Evolutionary conservation across 768 basidiomycete species (phyloP).

Genomic region (Phlebiopsis flavidoalba): DNA sequence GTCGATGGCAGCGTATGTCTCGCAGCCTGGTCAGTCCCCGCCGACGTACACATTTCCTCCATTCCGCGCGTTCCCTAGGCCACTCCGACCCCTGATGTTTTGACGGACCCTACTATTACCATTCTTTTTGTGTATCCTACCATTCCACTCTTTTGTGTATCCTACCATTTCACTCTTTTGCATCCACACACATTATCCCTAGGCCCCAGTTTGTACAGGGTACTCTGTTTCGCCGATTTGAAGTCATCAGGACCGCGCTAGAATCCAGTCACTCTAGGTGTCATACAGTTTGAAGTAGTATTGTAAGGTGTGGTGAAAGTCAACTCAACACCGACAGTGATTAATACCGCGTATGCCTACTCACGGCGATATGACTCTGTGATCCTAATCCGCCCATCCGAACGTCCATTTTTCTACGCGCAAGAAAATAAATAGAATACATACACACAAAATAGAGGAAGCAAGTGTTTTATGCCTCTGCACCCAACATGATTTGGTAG

Average conservation of each 20-base stretch:
- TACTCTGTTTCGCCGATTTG: too few relatives aligned
- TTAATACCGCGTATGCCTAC: not conserved
- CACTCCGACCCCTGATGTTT: too few relatives aligned
- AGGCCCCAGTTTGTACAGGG: not conserved
- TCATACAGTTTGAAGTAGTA: not conserved
- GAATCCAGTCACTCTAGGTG: not conserved
- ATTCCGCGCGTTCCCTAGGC: not conserved
- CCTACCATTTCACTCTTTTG: too few relatives aligned
- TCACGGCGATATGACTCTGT: conserved; percentile 3
- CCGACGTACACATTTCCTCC: not conserved
- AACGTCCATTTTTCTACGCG: conserved; percentile 6
- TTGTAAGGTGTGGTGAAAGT: not conserved
- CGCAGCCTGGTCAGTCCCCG: not conserved
- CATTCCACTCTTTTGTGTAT: not conserved
- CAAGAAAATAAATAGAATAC: conserved; percentile 15
- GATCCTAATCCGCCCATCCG: not conserved
- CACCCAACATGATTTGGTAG: not conserved
- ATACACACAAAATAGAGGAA: conserved; percentile 8
- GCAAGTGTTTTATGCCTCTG: not conserved
- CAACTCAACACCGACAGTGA: not conserved
- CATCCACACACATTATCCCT: too few relatives aligned
- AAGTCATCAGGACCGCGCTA: too few relatives aligned
- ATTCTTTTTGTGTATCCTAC: not conserved
- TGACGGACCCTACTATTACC: not conserved
- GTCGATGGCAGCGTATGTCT: not conserved